Evolutionary conservation across 2,329 filamentous ascomycete genomes (phyloP), one percentile per base, ranked within the genome.

Genomic region (Phyllachora maydis): DNA sequence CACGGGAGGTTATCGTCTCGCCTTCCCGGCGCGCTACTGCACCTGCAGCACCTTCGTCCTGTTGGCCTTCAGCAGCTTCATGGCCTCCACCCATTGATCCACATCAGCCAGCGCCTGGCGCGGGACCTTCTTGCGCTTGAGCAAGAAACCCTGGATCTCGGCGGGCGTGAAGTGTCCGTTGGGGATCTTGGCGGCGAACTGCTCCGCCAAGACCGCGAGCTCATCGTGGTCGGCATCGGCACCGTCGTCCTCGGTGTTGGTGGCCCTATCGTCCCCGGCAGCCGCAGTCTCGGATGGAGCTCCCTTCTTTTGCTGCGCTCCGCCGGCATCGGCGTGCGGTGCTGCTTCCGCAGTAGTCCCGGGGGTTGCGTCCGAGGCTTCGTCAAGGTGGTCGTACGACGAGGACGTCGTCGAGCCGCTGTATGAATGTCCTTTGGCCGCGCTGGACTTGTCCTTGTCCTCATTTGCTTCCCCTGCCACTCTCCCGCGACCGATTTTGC

Each of bases 101-200:
- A 56, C 56, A 35, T 69, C 61, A 11, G 47, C 44, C 16, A 69
- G 37, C 3, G 69, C 67, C 33, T 52, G 49, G 7, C 47, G 45
- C 5, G 67, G 66, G 17, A 55, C 50, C 45, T 59, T 62, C 46
- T 71, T 73, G 20, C 64, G 47, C 42, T 65, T 68, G 21, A 73
- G 45, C 28, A 74, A 36, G 39, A 69, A 74, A 0, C 66, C 67
- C 39, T 73, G 67, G 19, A 74, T 60, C 40, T 72, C 60, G 0
- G 69, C 69, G 0, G 68, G 65, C 13, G 54, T 59, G 30, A 70
- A 58, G 19, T 45, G 41, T 2, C 42, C 46, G n/a, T 52, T 43
- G 1, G 63, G 61, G n/a, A 74, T 55, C 25, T 52, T 46, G 3
- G 43, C 32, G 2, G 58, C 54, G 34, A 74, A 74, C 15, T 49